phyloP scores from a whole-genome alignment of 2,329 filamentous ascomycete species.

The Clonostachys sp. region DNA sequence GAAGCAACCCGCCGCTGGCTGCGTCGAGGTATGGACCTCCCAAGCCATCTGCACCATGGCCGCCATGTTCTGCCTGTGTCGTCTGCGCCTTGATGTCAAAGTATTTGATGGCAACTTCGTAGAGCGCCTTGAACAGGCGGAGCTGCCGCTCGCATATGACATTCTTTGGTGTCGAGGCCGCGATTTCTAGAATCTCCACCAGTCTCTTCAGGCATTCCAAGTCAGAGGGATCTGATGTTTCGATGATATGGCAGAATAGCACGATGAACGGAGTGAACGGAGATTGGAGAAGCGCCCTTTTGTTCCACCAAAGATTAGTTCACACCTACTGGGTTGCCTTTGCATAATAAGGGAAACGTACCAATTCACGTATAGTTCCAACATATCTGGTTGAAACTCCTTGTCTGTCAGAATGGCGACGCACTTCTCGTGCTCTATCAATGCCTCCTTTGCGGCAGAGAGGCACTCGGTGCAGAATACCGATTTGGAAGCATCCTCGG shows the following conservation, averaged over 20 bases:
- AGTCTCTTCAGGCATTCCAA: background rate
- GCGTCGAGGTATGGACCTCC: too few species aligned
- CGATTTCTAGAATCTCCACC: background rate
- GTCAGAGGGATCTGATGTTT: conserved; percentile 23
- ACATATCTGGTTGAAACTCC: background rate
- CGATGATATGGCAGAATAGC: conserved; percentile 16
- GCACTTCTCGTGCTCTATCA: background rate
- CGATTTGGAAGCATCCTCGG: background rate
- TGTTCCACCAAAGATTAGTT: background rate
- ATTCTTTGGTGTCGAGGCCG: too few species aligned
- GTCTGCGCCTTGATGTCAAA: too few species aligned
- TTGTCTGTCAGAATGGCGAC: background rate
- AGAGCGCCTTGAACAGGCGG: too few species aligned
- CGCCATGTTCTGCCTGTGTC: too few species aligned
- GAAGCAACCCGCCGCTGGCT: too few species aligned
- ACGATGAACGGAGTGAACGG: conserved; percentile 16
- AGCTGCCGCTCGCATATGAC: too few species aligned
- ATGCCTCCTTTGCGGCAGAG: background rate
- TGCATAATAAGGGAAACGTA: too few species aligned
- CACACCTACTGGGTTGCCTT: too few species aligned
- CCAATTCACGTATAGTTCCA: background rate
- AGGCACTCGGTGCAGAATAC: background rate
- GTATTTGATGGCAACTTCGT: too few species aligned
- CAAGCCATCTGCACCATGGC: too few species aligned
- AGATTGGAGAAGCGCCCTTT: background rate